These are phyloP conservation scores for Boletus rubroflammeus DNA, from an alignment of 768 basidiomycete species.

Conservation along the genomic window DNA sequence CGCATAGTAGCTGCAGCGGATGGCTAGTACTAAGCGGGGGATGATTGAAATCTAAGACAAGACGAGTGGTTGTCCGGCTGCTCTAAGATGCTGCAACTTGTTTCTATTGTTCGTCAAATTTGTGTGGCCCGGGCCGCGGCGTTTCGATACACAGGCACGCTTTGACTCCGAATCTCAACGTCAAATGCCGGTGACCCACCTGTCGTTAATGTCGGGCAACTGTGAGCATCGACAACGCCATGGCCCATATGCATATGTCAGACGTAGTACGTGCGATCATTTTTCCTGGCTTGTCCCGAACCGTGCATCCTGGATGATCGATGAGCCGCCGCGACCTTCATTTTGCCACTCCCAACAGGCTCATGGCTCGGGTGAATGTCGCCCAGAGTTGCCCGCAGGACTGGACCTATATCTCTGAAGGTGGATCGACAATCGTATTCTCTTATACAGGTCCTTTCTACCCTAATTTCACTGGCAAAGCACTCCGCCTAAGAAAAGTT, in stretches of 20 bases:
- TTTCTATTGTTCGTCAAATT: constrained; percentile 22
- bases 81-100: background rate
- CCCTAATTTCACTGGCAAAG: constrained; percentile 54
- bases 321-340: background rate
- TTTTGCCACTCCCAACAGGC: background rate
- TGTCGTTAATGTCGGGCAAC: too few relatives aligned
- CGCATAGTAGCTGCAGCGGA: constrained; percentile 12
- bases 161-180: constrained; percentile 4
- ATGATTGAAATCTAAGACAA: background rate
- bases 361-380: constrained; percentile 18
- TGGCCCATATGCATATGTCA: too few relatives aligned
- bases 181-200: background rate
- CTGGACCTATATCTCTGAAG: constrained; percentile 90
- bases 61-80: background rate
- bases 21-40: background rate
- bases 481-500: constrained; percentile 75
- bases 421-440: constrained; percentile 89
- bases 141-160: background rate
- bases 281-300: background rate
- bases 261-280: background rate
- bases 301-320: too few relatives aligned
- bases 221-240: background rate
- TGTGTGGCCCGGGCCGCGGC: background rate
- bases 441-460: constrained; percentile 63
- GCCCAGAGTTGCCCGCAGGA: constrained; percentile 37